Evolutionary conservation across 1,139 yeast genomes (phyloP).

Genomic region (Meyerozyma sp.): DNA sequence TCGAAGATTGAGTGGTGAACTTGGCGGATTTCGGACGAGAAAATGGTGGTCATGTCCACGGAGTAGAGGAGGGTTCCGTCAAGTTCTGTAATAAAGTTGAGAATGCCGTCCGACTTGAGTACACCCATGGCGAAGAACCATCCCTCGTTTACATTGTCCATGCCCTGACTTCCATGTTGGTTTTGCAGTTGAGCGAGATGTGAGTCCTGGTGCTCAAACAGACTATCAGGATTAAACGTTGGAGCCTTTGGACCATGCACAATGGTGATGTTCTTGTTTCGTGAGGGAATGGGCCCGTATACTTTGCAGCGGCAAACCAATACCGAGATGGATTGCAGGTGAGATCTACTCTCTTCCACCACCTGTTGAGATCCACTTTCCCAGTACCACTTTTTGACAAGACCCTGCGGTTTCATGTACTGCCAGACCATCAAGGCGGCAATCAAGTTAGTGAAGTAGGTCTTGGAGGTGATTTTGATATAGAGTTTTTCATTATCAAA

Average conservation of each 20-base stretch:
- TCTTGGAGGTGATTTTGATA: slow-evolving; percentile 38
- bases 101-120: slow-evolving; percentile 57
- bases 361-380: slow-evolving; percentile 22
- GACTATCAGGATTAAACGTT: slow-evolving; percentile 24
- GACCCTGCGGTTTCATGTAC: slow-evolving; percentile 50
- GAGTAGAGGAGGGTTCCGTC: slow-evolving; percentile 66
- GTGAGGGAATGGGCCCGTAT: slow-evolving; percentile 54
- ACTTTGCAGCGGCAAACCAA: slow-evolving; percentile 63
- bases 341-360: background rate
- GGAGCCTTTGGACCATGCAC: slow-evolving; percentile 46
- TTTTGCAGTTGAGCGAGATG: background rate
- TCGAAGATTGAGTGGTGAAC: slow-evolving; percentile 66
- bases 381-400: slow-evolving; percentile 53
- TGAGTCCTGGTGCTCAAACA: slow-evolving; percentile 2
- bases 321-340: slow-evolving; percentile 31
- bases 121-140: slow-evolving; percentile 82
- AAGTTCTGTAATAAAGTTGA: slow-evolving; percentile 57
- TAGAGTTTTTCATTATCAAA: slow-evolving; percentile 43
- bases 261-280: slow-evolving; percentile 34
- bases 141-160: slow-evolving; percentile 37
- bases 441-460: slow-evolving; percentile 46
- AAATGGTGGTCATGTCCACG: slow-evolving; percentile 50
- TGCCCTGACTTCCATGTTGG: slow-evolving; percentile 5
- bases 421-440: slow-evolving; percentile 61
- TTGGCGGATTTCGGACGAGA: slow-evolving; percentile 63